Percentiles rank a stretch among this genome's conserved stretches.
Evolutionary conservation across 2,329 filamentous ascomycete species (phyloP).

Genomic region (Allantophomopsis cytisporea): DNA sequence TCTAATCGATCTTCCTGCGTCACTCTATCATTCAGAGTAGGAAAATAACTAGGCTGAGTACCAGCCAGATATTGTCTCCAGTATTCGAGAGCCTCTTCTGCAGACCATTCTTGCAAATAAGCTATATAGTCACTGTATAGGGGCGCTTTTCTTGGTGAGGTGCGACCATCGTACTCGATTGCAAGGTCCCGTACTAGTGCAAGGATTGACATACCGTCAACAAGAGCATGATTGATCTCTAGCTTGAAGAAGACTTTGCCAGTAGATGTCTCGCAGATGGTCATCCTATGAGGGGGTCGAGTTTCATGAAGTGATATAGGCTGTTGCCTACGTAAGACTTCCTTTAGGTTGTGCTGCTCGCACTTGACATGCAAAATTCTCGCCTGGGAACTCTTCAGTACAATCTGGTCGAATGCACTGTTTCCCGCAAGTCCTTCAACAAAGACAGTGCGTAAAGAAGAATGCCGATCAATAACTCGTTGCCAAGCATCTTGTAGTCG

Average conservation of each 20-base stretch:
- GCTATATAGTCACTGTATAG: conserved; percentile 23
- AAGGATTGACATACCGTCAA: conserved; percentile 34
- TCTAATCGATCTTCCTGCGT: neutral
- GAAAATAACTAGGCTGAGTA: conserved; percentile 31
- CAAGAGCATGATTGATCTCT: conserved; percentile 35
- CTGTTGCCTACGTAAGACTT: neutral
- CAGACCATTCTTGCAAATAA: conserved; percentile 15
- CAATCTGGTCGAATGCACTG: conserved; percentile 4
- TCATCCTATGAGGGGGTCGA: conserved; percentile 29
- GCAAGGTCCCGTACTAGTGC: conserved; percentile 31
- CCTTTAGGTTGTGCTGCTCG: neutral
- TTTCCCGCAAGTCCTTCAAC: conserved; percentile 6
- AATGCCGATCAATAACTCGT: conserved; percentile 3
- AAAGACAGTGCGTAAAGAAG: conserved; percentile 5
- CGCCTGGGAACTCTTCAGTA: conserved; percentile 3
- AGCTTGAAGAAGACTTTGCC: conserved; percentile 27
- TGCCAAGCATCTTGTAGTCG: conserved; percentile 4
- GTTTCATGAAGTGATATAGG: conserved; percentile 4
- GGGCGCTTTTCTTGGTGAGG: conserved; percentile 21
- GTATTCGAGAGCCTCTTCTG: conserved; percentile 21
- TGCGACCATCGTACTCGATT: conserved; percentile 27
- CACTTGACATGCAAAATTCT: neutral
- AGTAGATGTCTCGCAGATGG: conserved; percentile 24
- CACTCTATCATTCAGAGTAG: conserved; percentile 10
- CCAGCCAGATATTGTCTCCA: conserved; percentile 30